Evolutionary conservation across 768 basidiomycete genomes (phyloP), one percentile per base, ranked within the genome.

Genomic region (Tremella yokohamensis): DNA sequence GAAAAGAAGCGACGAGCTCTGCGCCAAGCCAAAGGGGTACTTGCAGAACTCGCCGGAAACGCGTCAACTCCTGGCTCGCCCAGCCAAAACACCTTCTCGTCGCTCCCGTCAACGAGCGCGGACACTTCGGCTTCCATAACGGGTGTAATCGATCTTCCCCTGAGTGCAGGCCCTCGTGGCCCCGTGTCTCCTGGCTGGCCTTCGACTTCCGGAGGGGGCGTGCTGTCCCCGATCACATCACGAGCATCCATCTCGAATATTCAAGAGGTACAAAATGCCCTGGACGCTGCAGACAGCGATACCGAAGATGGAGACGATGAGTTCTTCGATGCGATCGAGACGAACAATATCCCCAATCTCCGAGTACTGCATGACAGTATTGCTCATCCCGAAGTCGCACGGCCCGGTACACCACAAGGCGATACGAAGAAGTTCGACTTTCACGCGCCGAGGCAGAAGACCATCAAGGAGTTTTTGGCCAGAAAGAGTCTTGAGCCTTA

Each of bases 281-380:
- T 78, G 2, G 59, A 51, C 12, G 70, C 72, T 22, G 76, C 74
- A 42, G 74, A 72, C 19, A 64, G 60, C 16, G 72, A 72, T 18
- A 62, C 68, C 7, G 65, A 72, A 13, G 76, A 78, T 9, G 75
- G 76, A 9, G 78, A 77, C 34, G 94, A 97, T 77, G 92, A 98
- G 76, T 97, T 97, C 77, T 97, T 94, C 72, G 94, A 97, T 74
- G 93, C 94, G 26, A 92, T 97, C 68, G 93, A 97, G 71, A 77
- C 84, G 15, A 87, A 87, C 48, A 84, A 81, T 40, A 78, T 93
- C 0, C 88, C 89, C 3, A 89, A 87, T 67, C 80, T 93, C 15
- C 77, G 87, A 24, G 29, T 34, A 34, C 81, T 93, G 16, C 82
- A 84, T 49, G 81, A 85, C 24, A 80, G 82, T 12, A 80, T 90